These are phyloP conservation scores for Dothistroma septosporum DNA, from an alignment of 2,329 filamentous ascomycete species.

Conservation along the genomic window DNA sequence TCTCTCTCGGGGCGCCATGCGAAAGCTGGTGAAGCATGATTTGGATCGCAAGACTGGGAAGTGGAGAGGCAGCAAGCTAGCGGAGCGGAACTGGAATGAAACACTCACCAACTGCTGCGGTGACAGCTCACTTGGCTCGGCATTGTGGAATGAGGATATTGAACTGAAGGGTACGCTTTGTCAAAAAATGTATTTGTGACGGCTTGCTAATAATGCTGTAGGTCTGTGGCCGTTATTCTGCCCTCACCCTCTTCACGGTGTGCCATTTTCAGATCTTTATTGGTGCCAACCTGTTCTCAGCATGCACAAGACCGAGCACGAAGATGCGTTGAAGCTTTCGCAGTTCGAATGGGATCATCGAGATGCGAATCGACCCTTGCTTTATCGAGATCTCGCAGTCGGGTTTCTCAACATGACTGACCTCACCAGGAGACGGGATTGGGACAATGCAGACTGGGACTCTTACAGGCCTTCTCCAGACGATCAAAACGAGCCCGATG, in stretches of 20 bases:
- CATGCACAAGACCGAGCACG: conserved; percentile 46
- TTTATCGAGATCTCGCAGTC: conserved; percentile 32
- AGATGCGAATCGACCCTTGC: conserved; percentile 22
- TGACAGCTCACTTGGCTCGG: conserved; percentile 49
- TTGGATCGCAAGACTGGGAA: conserved; percentile 33
- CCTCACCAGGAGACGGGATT: conserved; percentile 26
- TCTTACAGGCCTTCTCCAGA: conserved; percentile 29
- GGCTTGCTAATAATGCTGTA: neutral
- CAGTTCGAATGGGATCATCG: conserved; percentile 43
- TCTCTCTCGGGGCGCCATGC: conserved; percentile 45
- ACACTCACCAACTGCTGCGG: conserved; percentile 49
- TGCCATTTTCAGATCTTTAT: conserved; percentile 46
- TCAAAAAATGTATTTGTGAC: neutral
- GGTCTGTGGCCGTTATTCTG: conserved; percentile 47
- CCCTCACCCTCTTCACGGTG: conserved; percentile 48
- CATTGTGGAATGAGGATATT: conserved; percentile 41
- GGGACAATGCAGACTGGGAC: conserved; percentile 38
- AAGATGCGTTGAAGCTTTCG: conserved; percentile 50
- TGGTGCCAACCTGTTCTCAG: conserved; percentile 52
- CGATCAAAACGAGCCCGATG: conserved; percentile 31
- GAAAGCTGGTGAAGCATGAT: conserved; percentile 37
- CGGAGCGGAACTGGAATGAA: conserved; percentile 36
- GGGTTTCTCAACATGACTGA: conserved; percentile 28
- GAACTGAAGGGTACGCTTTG: conserved; percentile 37
- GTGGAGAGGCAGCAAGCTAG: conserved; percentile 38